Conservation (phyloP, 257 asterid genomes). For the Penstemon eatonii region DNA sequence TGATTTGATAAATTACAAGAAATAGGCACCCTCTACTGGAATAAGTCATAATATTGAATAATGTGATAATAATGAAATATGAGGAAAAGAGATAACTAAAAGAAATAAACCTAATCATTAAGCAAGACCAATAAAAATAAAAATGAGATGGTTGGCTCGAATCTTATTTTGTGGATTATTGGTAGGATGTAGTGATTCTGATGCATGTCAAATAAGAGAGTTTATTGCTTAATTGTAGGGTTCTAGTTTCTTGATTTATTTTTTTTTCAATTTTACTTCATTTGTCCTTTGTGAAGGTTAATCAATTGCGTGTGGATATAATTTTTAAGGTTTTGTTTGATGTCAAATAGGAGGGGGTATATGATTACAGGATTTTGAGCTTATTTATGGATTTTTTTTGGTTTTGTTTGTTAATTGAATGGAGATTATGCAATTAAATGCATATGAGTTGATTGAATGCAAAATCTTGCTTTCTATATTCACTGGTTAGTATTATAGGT, state of each 20-base stretch:
- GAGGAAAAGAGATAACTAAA: no score
- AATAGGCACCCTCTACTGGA: no score
- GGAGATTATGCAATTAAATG: conserved; percentile 2
- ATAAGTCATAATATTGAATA: no score
- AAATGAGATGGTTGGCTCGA: no score
- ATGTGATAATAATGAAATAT: no score
- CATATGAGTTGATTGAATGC: not conserved
- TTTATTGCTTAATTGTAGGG: not conserved
- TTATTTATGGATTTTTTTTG: not conserved
- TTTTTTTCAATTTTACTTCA: not conserved
- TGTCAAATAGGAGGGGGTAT: not conserved
- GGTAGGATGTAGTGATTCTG: not conserved
- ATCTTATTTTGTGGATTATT: no score
- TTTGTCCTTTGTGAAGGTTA: not conserved
- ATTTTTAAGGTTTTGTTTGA: not conserved
- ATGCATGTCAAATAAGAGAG: not conserved
- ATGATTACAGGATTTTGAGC: conserved; percentile 5
- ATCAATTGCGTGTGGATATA: not conserved
- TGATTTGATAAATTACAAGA: no score
- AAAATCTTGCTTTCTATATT: not conserved
- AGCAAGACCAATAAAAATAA: no score
- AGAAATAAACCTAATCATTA: no score
- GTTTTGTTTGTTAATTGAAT: not conserved
- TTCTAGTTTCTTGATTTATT: not conserved
- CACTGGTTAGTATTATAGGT: not conserved